phyloP scores from a whole-genome alignment of 306 rosid genomes.

The Heteromeles arbutifolia region DNA sequence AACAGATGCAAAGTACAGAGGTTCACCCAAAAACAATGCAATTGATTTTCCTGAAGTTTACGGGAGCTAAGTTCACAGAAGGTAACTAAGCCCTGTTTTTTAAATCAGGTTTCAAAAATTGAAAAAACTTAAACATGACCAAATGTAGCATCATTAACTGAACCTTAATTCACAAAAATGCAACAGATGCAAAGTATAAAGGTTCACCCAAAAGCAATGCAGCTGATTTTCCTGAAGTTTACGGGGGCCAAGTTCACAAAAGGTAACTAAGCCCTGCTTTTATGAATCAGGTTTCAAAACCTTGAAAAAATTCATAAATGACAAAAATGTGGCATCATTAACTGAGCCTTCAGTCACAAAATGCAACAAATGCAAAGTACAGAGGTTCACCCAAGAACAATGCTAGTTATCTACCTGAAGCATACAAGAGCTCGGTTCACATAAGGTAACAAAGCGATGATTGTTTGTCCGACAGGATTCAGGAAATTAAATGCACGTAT shows the following conservation, averaged over 20 bases:
- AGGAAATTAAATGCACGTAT: neutral
- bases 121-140: neutral
- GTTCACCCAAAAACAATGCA: constrained; percentile 75
- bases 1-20: constrained; percentile 28
- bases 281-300: constrained; percentile 19
- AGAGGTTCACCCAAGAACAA: constrained; percentile 66
- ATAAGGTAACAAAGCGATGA: constrained; percentile 31
- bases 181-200: constrained; percentile 5
- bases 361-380: constrained; percentile 1
- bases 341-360: constrained; percentile 46
- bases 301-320: neutral
- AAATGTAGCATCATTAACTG: constrained; percentile 46
- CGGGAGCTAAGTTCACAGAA: constrained; percentile 39
- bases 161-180: constrained; percentile 32
- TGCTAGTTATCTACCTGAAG: constrained; percentile 35
- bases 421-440: constrained; percentile 33
- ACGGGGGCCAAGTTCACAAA: constrained; percentile 29
- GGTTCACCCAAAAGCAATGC: constrained; percentile 66
- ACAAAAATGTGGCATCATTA: constrained; percentile 31
- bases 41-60: constrained; percentile 43
- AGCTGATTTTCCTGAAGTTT: constrained; percentile 28
- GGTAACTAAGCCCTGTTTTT: constrained; percentile 45
- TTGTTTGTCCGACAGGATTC: constrained; percentile 18
- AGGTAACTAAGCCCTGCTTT: constrained; percentile 41
- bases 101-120: constrained; percentile 8